These are phyloP conservation scores for Raffaelea ambrosiae DNA, from an alignment of 2,329 filamentous ascomycete genomes.

Conservation along the genomic window DNA sequence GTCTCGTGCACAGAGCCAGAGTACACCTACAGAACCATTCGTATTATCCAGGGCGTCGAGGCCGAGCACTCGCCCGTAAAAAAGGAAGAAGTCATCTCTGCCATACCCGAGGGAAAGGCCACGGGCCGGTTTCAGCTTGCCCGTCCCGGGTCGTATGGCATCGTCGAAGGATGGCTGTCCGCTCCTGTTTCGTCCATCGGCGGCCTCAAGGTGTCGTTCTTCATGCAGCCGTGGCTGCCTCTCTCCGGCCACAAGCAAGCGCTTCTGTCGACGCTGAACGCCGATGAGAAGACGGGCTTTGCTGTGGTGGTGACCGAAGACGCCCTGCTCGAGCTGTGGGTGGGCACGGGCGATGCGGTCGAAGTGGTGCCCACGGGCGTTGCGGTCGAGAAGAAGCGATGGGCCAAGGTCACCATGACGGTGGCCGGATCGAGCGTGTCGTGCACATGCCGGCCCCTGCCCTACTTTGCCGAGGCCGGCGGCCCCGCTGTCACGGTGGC, in stretches of 20 bases:
- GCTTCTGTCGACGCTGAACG: neutral
- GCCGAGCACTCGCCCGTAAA: neutral
- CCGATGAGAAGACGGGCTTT: neutral
- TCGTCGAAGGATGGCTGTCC: neutral
- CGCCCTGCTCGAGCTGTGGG: neutral
- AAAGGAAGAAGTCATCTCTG: neutral
- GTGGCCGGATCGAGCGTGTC: neutral
- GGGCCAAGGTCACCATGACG: neutral
- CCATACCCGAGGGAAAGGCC: neutral
- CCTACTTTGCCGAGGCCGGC: neutral
- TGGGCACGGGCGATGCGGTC: neutral
- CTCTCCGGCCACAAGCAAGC: neutral
- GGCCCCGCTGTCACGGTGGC: neutral
- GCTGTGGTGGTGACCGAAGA: neutral
- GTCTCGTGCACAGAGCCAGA: neutral
- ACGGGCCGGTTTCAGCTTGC: neutral
- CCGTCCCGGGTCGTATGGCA: neutral
- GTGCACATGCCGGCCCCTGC: neutral
- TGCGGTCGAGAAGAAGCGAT: neutral
- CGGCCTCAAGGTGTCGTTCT: neutral
- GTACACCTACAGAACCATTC: neutral
- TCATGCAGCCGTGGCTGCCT: neutral
- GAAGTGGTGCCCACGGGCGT: neutral
- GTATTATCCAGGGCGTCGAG: neutral
- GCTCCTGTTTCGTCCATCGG: too few relatives aligned